Evolutionary conservation across 305 asterid species (phyloP), one percentile per base, ranked within the genome.

Genomic region (Fraxinus angustifolia): DNA sequence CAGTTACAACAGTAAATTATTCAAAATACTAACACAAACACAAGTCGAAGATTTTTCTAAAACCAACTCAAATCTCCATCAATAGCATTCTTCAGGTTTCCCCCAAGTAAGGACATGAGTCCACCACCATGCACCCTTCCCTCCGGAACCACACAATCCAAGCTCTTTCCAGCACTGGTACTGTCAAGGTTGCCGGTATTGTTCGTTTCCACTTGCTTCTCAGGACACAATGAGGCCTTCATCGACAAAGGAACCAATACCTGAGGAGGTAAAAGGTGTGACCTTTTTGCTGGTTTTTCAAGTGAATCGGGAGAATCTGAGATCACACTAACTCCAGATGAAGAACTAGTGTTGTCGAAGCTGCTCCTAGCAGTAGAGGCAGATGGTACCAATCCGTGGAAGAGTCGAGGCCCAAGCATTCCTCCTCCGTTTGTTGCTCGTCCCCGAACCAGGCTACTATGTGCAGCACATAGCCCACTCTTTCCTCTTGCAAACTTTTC

Each of bases 241-340:
- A 89, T 87, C 4, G 90, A 85, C 78, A 77, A 58, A 73, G 90
- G 91, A 81, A 87, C 89, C 85, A 87, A 78, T 36, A 85, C 90
- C 80, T 87, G 86, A 56, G 90, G 89, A 67, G 92, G 90, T 38
- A 87, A 82, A 33, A 83, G 87, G 12, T 80, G 82, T 76, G 65
- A 80, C 26, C 19, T 70, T 56, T 77, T 78, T 60, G 26, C n/a
- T 0, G 28, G 80, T 40, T 62, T 72, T 42, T 72, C 85, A 21
- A 82, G 76, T 31, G 81, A 80, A 76, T 79, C 77, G 0, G 73
- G 30, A 3, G 89, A 79, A 77, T 85, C 88, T 3, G 91, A 87
- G 56, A 79, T 65, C 65, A 77, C 81, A 78, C 89, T 84, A 6
- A 21, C 84, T 36, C 80, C 82, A 0, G 87, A 77, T 4, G 88